A percentile compares a stretch with the other conserved stretches of the same genome.
Evolutionary conservation across 2,329 filamentous ascomycete genomes (phyloP).

Genomic region (Hymenoscyphus occultus): DNA sequence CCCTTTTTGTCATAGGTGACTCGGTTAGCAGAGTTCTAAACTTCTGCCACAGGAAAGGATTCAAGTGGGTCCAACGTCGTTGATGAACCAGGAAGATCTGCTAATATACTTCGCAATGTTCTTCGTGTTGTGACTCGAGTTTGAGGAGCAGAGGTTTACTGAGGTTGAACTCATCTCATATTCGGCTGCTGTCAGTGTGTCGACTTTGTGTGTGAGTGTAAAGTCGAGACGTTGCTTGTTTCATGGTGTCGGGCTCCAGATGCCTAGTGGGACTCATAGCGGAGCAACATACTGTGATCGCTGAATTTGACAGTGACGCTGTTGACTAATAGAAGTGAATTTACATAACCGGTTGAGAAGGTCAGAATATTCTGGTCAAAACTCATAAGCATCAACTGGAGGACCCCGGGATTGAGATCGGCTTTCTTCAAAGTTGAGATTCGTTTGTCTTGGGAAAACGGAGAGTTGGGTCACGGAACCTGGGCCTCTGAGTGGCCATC

Average conservation of each 20-base stretch:
- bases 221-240: conserved; percentile 6
- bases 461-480: background rate
- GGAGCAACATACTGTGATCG: background rate
- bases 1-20: background rate
- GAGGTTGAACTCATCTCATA: background rate
- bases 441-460: background rate
- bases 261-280: conserved; percentile 1
- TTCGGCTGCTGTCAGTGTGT: background rate
- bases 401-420: background rate
- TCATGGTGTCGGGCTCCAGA: conserved; percentile 4
- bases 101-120: background rate
- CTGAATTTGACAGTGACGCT: background rate
- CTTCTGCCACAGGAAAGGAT: conserved; percentile 1
- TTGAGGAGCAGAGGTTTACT: background rate
- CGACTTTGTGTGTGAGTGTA: background rate
- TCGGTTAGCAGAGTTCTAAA: background rate
- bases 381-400: background rate
- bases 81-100: background rate
- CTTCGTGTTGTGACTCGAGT: background rate
- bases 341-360: background rate
- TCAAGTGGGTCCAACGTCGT: background rate
- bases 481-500: background rate
- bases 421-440: background rate
- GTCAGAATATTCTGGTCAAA: background rate
- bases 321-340: no score